Base-by-base conservation (phyloP, 2,329 filamentous ascomycete genomes). In the Coniochaeta sp. region DNA sequence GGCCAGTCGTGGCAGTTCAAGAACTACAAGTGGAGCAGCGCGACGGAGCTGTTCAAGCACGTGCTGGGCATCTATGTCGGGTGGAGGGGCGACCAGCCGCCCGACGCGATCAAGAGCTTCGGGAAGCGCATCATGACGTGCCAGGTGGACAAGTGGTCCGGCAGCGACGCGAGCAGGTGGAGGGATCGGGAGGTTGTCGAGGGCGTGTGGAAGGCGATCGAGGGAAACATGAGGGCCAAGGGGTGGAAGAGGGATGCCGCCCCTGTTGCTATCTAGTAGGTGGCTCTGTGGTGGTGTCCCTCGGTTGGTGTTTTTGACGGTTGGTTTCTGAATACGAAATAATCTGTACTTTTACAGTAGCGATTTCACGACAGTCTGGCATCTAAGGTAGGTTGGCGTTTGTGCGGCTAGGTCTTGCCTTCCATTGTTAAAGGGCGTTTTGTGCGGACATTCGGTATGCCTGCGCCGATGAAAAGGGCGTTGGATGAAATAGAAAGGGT, bases 1-100 rank as follows among this genome's bases (percentile, higher is more conserved):
- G 95, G 95, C 36, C 95, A 99, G 77, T 87, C 89, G 10, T 99
- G 95, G 95, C 95, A 99, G 76, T 99, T 99, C 78, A 96, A 97
- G 77, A 90, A 87, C 66, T 99, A 99, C 83, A 96, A 96, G 75
- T 99, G 95, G 91, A 88, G 88, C 66, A 88, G 89, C 60, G 90
- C 95, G 0, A 83, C 87, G 16, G 95, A 98, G 70, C 81, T 99
- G 57, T 99, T 99, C 78, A 86, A 87, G 65, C 90, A 97, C 70
- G 90, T 91, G 2, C 81, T 91, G 16, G 95, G 95, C 60, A 79
- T 99, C 57, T 96, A 91, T 70, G 87, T 99, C 2, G 95, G 95
- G 3, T 98, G 92, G 91, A 85, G 89, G 62, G 92, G 90, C 57
- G 93, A 98, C 70, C 82, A 86, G 63, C 75, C 88, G 3, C 95